Evolutionary conservation across 805 yeast genomes (phyloP).

Genomic region (Wickerhamomyces alni): DNA sequence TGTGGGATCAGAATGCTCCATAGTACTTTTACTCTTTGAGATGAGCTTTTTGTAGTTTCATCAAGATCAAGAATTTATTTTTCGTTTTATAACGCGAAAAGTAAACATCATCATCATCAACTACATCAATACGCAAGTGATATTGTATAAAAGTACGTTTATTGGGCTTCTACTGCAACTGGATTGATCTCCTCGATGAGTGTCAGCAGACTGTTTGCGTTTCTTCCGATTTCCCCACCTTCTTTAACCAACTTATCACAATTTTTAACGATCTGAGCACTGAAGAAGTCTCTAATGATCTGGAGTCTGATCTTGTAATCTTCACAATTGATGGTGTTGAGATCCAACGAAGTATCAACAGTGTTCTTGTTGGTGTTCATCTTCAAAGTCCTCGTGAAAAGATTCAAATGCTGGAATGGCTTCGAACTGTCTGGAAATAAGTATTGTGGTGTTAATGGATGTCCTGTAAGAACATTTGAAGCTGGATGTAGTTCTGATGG

Average conservation of each 20-base stretch:
- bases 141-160: too few relatives aligned
- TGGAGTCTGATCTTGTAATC: conserved; percentile 52
- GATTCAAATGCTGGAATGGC: conserved; percentile 58
- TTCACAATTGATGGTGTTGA: conserved; percentile 48
- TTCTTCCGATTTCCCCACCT: conserved; percentile 68
- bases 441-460: conserved; percentile 46
- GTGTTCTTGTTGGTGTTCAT: conserved; percentile 8
- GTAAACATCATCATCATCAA: too few relatives aligned
- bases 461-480: conserved; percentile 24
- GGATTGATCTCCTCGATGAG: conserved; percentile 7
- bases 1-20: background rate
- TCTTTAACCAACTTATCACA: conserved; percentile 49
- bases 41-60: too few relatives aligned
- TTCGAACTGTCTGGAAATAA: conserved; percentile 50
- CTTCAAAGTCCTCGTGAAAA: conserved; percentile 41
- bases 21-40: too few relatives aligned
- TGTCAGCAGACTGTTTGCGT: conserved; percentile 25
- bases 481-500: conserved; percentile 12
- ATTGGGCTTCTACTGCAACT: background rate
- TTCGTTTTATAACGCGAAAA: too few relatives aligned
- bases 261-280: conserved; percentile 42
- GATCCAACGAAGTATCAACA: conserved; percentile 25
- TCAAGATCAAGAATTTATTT: too few relatives aligned
- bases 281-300: conserved; percentile 48
- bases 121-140: too few relatives aligned